Conservation (phyloP, 192 early-diverging fungal genomes). For the Piromyces finnis region DNA sequence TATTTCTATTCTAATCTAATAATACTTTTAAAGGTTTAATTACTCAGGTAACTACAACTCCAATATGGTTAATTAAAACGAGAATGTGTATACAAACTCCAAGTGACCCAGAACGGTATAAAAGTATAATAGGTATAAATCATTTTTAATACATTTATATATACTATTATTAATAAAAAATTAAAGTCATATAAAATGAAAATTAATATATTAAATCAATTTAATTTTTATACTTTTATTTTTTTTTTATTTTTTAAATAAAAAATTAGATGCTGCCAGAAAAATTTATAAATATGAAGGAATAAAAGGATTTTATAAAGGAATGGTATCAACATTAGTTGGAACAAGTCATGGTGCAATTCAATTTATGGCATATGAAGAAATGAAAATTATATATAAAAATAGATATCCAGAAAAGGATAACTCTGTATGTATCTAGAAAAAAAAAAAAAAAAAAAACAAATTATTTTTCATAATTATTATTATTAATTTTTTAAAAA, state of each 20-base stretch:
- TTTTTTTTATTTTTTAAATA: not conserved
- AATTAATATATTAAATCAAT: too few relatives aligned
- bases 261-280: conserved; percentile 38
- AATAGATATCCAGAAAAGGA: not conserved
- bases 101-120: conserved; percentile 19
- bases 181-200: too few relatives aligned
- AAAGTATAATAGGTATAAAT: conserved; percentile 7
- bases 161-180: too few relatives aligned
- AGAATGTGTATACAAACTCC: not conserved
- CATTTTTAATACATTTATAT: not conserved
- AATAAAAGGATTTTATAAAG: conserved; percentile 53
- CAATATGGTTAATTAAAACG: not conserved
- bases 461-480: too few relatives aligned
- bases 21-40: not conserved
- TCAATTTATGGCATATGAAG: conserved; percentile 97
- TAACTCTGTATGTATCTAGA: not conserved
- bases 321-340: conserved; percentile 70
- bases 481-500: too few relatives aligned
- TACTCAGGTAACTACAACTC: conserved; percentile 3
- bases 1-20: too few relatives aligned
- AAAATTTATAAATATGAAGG: conserved; percentile 47
- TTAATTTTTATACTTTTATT: not conserved
- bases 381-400: conserved; percentile 48
- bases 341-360: conserved; percentile 92
- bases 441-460: too few relatives aligned